phyloP scores from a whole-genome alignment of 805 yeast genomes.

The Metschnikowia kunwiensis region DNA sequence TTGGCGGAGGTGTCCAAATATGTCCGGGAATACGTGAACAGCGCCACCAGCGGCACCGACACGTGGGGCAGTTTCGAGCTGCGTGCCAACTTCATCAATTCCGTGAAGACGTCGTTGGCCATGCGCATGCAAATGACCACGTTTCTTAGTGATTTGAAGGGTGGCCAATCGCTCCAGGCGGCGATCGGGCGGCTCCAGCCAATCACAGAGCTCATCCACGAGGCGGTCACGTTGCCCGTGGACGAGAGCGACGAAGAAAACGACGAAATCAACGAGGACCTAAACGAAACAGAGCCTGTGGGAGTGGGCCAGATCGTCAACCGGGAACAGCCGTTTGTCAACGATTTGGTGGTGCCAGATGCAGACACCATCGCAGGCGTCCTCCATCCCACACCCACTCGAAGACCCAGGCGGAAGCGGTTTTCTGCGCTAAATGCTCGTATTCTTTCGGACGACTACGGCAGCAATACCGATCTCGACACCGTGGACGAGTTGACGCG shows the following conservation, averaged over 20 bases:
- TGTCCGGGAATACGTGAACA: slow-evolving; percentile 26
- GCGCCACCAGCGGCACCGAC: slow-evolving; percentile 8
- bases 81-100: slow-evolving; percentile 23
- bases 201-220: slow-evolving; percentile 42
- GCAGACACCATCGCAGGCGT: slow-evolving; percentile 20
- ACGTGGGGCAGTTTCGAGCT: slow-evolving; percentile 17
- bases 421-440: too few relatives aligned
- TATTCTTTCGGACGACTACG: slow-evolving; percentile 13
- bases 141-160: slow-evolving; percentile 37
- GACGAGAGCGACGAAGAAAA: slow-evolving; percentile 30
- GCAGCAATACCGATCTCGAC: slow-evolving; percentile 19
- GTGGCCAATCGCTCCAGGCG: slow-evolving; percentile 48
- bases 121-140: slow-evolving; percentile 42
- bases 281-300: slow-evolving; percentile 46
- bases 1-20: slow-evolving; percentile 31
- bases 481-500: slow-evolving; percentile 35
- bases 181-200: slow-evolving; percentile 54
- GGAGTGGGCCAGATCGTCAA: slow-evolving; percentile 50
- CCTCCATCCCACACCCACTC: slow-evolving; percentile 7
- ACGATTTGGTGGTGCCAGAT: slow-evolving; percentile 52
- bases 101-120: slow-evolving; percentile 38
- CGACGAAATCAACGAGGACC: slow-evolving; percentile 22
- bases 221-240: slow-evolving; percentile 47
- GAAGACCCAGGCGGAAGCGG: not conserved
- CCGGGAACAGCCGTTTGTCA: slow-evolving; percentile 46